These are phyloP conservation scores for Neonectria sp. DNA, from an alignment of 2,329 filamentous ascomycete species.

Conservation along the genomic window DNA sequence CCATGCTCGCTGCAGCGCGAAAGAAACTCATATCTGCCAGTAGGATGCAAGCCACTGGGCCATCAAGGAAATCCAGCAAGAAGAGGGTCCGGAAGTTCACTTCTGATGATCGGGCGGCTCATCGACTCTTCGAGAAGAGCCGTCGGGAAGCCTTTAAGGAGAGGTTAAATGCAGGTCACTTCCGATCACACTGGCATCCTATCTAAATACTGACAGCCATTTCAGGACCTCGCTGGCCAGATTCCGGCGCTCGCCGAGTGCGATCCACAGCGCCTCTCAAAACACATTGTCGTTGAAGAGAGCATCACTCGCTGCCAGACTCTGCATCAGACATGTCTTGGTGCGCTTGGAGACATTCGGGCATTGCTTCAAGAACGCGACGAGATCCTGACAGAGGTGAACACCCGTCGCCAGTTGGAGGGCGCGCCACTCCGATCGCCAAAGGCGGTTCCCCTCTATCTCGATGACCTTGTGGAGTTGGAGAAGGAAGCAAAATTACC, in stretches of 20 bases:
- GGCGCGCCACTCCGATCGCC: slow-evolving; percentile 23
- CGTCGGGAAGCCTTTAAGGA: slow-evolving; percentile 60
- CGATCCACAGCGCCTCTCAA: slow-evolving; percentile 56
- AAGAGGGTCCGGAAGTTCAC: slow-evolving; percentile 58
- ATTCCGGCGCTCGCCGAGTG: slow-evolving; percentile 52
- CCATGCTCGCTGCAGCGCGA: slow-evolving; percentile 4
- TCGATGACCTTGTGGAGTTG: slow-evolving; percentile 3
- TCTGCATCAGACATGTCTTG: slow-evolving; percentile 39
- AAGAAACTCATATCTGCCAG: slow-evolving; percentile 1
- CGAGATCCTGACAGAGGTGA: slow-evolving; percentile 48
- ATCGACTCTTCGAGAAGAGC: slow-evolving; percentile 58
- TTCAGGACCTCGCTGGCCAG: slow-evolving; percentile 54
- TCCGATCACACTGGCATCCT: background rate
- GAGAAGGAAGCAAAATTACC: slow-evolving; percentile 1
- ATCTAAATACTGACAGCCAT: background rate
- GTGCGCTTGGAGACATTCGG: slow-evolving; percentile 36
- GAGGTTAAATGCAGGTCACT: slow-evolving; percentile 51
- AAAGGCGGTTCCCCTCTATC: background rate
- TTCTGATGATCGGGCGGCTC: slow-evolving; percentile 57
- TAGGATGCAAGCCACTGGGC: slow-evolving; percentile 8
- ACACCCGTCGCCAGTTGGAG: slow-evolving; percentile 38
- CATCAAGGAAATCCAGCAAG: slow-evolving; percentile 39
- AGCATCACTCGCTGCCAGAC: slow-evolving; percentile 51
- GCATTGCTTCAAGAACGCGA: slow-evolving; percentile 47
- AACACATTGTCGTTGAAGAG: slow-evolving; percentile 57